A percentile compares a stretch with the other conserved stretches of the same genome.
Conservation (phyloP, 2,329 filamentous ascomycete genomes). For the Xylaria sp. region DNA sequence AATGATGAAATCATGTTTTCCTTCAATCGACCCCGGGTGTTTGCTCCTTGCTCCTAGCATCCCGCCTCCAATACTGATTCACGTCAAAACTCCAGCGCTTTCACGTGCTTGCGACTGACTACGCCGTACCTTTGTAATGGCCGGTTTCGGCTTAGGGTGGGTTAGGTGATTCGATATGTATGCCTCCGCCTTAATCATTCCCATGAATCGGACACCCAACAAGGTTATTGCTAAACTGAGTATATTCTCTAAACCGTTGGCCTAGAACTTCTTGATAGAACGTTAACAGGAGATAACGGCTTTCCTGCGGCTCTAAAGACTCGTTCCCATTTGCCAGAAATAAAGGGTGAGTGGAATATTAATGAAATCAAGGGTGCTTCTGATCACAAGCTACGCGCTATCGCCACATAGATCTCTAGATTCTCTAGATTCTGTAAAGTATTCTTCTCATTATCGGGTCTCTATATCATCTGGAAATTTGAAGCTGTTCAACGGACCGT, state of each 20-base stretch:
- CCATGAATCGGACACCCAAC: neutral
- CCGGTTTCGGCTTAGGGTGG: neutral
- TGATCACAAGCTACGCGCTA: neutral
- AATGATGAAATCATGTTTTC: neutral
- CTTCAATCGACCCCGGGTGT: neutral
- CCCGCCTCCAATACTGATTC: neutral
- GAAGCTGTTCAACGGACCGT: too few species aligned
- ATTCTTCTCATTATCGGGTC: too few species aligned
- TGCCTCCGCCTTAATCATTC: neutral
- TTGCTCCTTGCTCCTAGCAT: neutral
- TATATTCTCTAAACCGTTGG: neutral
- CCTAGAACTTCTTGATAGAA: neutral
- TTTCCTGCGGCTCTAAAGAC: neutral
- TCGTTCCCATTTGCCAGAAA: too few species aligned
- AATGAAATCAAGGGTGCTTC: too few species aligned
- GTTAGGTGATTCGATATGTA: too few species aligned
- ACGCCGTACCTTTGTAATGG: neutral
- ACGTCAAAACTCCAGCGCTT: neutral
- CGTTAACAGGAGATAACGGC: neutral
- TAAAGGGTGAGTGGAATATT: too few species aligned
- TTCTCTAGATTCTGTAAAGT: too few species aligned
- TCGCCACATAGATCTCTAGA: neutral
- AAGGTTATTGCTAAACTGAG: conserved; percentile 2
- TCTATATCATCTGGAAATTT: too few species aligned
- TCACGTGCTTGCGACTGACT: neutral